Conservation (phyloP, 192 early-diverging fungal species). For the Backusella tuberculispora region DNA sequence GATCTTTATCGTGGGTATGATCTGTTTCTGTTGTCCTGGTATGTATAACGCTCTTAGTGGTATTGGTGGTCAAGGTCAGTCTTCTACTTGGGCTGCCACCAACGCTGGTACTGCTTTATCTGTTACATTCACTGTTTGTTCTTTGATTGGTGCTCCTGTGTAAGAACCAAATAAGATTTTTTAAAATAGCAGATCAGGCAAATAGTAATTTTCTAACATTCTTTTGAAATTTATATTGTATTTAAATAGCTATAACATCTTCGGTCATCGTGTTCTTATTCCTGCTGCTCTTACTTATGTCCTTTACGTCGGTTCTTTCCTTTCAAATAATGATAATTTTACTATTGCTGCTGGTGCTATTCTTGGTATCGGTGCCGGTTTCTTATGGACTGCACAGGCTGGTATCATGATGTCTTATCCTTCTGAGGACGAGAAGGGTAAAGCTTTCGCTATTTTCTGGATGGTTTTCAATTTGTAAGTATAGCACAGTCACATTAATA, state of each 20-base stretch:
- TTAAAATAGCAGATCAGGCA: background rate
- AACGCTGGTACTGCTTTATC: conserved; percentile 81
- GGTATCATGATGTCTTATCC: conserved; percentile 91
- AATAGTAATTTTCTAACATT: conserved; percentile 4
- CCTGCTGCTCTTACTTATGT: conserved; percentile 71
- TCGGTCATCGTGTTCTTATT: conserved; percentile 73
- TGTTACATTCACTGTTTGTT: conserved; percentile 78
- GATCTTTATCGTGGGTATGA: conserved; percentile 65
- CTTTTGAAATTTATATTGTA: background rate
- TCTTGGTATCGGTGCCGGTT: conserved; percentile 83
- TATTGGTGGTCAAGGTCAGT: conserved; percentile 68
- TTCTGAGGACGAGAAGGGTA: conserved; percentile 78
- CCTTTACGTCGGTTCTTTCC: conserved; percentile 81
- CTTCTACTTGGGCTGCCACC: conserved; percentile 61
- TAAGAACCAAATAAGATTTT: background rate
- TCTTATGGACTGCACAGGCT: conserved; percentile 78
- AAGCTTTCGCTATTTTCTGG: conserved; percentile 87
- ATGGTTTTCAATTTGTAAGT: conserved; percentile 73
- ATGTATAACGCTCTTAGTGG: conserved; percentile 73
- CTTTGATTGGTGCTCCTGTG: conserved; percentile 73
- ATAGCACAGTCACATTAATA: background rate
- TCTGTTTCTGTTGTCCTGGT: conserved; percentile 80
- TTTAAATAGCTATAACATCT: conserved; percentile 64
- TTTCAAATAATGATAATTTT: conserved; percentile 59
- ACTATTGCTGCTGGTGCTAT: conserved; percentile 77